Conservation (phyloP, 2,329 filamentous ascomycete genomes). For the Tolypocladium capitatum region DNA sequence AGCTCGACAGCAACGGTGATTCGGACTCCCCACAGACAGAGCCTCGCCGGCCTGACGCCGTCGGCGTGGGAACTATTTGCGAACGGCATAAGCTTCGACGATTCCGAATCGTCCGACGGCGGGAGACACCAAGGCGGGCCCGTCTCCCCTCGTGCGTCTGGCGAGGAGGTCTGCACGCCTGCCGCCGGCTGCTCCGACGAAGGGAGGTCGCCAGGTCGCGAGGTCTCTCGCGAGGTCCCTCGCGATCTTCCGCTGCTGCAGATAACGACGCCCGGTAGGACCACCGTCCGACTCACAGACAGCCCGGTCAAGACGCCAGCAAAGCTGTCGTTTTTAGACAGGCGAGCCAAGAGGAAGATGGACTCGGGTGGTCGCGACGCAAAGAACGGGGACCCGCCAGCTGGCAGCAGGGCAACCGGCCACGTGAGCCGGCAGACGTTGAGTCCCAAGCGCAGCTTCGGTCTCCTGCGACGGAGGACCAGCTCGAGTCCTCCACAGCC, state of each 20-base stretch:
- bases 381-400: no score
- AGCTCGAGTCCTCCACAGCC: background rate
- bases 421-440: background rate
- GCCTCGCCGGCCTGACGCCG: slow-evolving; percentile 10
- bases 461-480: background rate
- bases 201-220: background rate
- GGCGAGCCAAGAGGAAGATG: slow-evolving; percentile 4
- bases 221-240: background rate
- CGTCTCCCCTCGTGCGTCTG: background rate
- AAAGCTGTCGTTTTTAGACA: slow-evolving; percentile 23
- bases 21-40: slow-evolving; percentile 16
- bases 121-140: background rate
- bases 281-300: background rate
- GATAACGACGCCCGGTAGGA: background rate
- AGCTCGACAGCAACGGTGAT: slow-evolving; percentile 26
- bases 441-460: background rate
- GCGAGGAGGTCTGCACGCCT: background rate
- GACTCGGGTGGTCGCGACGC: slow-evolving; percentile 6
- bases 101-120: slow-evolving; percentile 3
- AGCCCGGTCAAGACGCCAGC: background rate
- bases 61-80: slow-evolving; percentile 17
- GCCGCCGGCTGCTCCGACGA: background rate
- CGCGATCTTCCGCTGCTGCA: slow-evolving; percentile 5
- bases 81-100: slow-evolving; percentile 18
- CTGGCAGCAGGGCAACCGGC: background rate